phyloP scores from a whole-genome alignment of 306 rosid genomes.

The Oemleria cerasiformis region DNA sequence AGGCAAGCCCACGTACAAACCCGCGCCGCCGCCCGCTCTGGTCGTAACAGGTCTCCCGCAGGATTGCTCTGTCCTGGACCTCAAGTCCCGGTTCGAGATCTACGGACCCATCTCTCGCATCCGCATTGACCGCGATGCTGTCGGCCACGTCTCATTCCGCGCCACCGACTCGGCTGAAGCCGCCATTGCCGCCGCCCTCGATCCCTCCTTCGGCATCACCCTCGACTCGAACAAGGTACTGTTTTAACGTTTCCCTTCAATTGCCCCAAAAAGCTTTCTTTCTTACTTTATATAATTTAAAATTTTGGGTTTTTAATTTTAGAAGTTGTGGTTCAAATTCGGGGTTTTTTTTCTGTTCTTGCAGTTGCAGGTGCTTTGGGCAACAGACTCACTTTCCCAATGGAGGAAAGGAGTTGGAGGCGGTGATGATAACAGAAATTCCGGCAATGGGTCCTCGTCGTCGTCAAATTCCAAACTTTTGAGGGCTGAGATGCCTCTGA shows the following conservation, averaged over 20 bases:
- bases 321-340: background rate
- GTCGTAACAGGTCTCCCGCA: constrained; percentile 64
- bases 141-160: constrained; percentile 66
- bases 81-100: constrained; percentile 92
- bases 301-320: background rate
- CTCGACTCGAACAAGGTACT: constrained; percentile 62
- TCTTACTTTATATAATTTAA: background rate
- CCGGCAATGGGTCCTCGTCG: constrained; percentile 23
- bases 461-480: constrained; percentile 66
- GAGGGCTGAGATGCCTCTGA: constrained; percentile 73
- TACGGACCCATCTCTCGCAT: constrained; percentile 86
- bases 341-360: background rate
- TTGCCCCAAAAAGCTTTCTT: background rate
- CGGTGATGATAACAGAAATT: constrained; percentile 37
- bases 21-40: constrained; percentile 73
- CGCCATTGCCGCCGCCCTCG: constrained; percentile 70
- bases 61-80: constrained; percentile 83
- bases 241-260: background rate
- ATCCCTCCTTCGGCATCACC: constrained; percentile 69
- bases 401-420: constrained; percentile 85
- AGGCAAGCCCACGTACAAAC: constrained; percentile 43
- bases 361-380: constrained; percentile 88
- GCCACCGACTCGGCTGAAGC: constrained; percentile 68
- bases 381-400: constrained; percentile 72
- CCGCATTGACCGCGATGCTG: constrained; percentile 80